Base-by-base conservation (phyloP, 495 filamentous ascomycete species). In the Penicillium manginii region DNA sequence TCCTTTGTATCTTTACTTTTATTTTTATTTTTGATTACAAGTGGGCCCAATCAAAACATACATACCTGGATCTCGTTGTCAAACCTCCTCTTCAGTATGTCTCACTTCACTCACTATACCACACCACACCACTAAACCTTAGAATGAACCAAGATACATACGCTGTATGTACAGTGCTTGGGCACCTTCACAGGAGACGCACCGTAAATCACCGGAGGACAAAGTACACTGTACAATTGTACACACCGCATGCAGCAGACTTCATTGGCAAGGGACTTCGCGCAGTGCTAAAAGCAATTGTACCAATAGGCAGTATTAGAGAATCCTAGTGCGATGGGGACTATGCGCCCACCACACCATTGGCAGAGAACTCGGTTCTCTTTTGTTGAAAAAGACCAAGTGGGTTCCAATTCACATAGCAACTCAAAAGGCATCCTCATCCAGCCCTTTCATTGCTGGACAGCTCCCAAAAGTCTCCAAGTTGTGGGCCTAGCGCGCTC, bases 311-410 rank as follows among this genome's bases (percentile, higher is more conserved):
- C 23, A 48, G 22, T 23, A 53, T 54, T 56, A 54, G 58, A 65
- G 60, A 23, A 53, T 54, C 56, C 51, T 65, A 65, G 63, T 63
- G 37, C 50, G 50, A 65, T 63, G 63, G 63, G 57, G 56, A 29
- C 39, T 55, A 59, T 56, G 55, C 52, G 49, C 65, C 51, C 51
- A 57, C 57, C 58, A 57, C 42, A 29, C 54, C 63, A 65, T 65
- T 66, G 55, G 55, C 17, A 17, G 54, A 29, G 45, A 60, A 42
- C n/a, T 29, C 52, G 33, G 59, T 8, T 39, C 29, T 35, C 11
- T 39, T 51, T 33, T 22, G 18, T 32, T 35, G 47, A 51, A 46
- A 53, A 40, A 15, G 45, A 47, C 15, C 9, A 33, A 60, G 57
- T 64, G 61, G 61, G 46, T 29, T 50, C 31, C 18, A 43, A 49